These are phyloP conservation scores for Hansenula lynferdii DNA, from an alignment of 1,139 yeast genomes.

Conservation along the genomic window DNA sequence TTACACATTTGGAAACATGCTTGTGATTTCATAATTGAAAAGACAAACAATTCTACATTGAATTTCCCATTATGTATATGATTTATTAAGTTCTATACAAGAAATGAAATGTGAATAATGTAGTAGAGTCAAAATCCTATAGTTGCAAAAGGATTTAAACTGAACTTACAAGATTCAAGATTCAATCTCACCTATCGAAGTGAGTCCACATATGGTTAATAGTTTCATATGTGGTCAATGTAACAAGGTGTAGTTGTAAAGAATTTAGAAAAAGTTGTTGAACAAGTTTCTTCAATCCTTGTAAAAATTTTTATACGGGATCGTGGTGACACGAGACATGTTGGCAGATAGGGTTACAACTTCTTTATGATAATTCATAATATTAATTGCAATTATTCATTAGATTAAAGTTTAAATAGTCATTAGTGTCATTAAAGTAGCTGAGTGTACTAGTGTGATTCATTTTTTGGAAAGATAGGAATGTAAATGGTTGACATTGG, in stretches of 20 bases:
- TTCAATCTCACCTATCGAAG: constrained; percentile 14
- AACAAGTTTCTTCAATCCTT: too few relatives aligned
- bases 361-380: too few relatives aligned
- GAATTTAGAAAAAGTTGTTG: neutral
- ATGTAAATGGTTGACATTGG: constrained; percentile 13
- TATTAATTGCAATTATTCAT: too few relatives aligned
- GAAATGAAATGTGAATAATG: neutral
- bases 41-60: too few relatives aligned
- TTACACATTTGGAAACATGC: too few relatives aligned
- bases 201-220: constrained; percentile 13
- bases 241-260: constrained; percentile 5
- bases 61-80: too few relatives aligned
- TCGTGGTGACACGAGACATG: too few relatives aligned
- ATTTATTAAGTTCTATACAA: neutral
- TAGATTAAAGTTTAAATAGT: neutral
- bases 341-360: too few relatives aligned
- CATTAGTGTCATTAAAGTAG: too few relatives aligned
- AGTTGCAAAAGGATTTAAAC: neutral
- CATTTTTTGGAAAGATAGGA: constrained; percentile 9
- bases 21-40: too few relatives aligned
- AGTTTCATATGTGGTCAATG: constrained; percentile 9
- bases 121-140: constrained; percentile 1
- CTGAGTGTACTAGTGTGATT: neutral
- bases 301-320: too few relatives aligned
- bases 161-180: constrained; percentile 13